These are phyloP conservation scores for Delitschia confertaspora DNA, from an alignment of 495 filamentous ascomycete genomes.

Conservation along the genomic window DNA sequence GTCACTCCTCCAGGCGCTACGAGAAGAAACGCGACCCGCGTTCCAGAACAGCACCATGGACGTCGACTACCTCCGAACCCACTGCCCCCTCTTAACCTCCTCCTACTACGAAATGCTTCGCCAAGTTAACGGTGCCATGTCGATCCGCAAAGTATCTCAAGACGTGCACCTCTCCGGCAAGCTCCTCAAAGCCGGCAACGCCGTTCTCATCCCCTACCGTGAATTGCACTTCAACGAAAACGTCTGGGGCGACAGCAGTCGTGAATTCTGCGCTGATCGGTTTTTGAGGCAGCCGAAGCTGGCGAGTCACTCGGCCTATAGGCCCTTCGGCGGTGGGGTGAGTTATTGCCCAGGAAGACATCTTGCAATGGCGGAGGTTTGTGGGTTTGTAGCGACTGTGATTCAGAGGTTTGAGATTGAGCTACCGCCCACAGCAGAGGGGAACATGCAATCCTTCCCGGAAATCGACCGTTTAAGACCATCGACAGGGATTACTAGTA, in stretches of 20 bases:
- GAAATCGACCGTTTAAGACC: neutral
- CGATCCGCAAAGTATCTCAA: neutral
- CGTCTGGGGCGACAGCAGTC: neutral
- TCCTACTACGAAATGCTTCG: conserved; percentile 1
- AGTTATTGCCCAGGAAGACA: conserved; percentile 1
- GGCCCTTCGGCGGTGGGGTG: neutral
- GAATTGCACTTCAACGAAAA: conserved; percentile 1
- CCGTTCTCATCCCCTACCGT: conserved; percentile 1
- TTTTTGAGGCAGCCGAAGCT: conserved; percentile 2
- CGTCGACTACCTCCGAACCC: neutral
- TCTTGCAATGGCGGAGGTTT: conserved; percentile 4
- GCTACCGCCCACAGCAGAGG: neutral
- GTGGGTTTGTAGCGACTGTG: conserved; percentile 1
- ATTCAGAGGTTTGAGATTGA: conserved; percentile 1
- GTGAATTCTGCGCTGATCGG: neutral
- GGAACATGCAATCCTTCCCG: neutral
- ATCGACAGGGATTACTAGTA: conserved; percentile 1
- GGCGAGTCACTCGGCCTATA: neutral
- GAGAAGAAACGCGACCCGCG: conserved; percentile 2
- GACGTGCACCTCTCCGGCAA: neutral
- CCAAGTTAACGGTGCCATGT: neutral
- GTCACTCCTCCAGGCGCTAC: neutral
- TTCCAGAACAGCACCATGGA: conserved; percentile 5
- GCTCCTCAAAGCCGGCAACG: conserved; percentile 4
- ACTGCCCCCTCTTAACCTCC: conserved; percentile 4